Base-by-base conservation (phyloP, 2,329 filamentous ascomycete genomes). In the Pestalotiopsis sp. region DNA sequence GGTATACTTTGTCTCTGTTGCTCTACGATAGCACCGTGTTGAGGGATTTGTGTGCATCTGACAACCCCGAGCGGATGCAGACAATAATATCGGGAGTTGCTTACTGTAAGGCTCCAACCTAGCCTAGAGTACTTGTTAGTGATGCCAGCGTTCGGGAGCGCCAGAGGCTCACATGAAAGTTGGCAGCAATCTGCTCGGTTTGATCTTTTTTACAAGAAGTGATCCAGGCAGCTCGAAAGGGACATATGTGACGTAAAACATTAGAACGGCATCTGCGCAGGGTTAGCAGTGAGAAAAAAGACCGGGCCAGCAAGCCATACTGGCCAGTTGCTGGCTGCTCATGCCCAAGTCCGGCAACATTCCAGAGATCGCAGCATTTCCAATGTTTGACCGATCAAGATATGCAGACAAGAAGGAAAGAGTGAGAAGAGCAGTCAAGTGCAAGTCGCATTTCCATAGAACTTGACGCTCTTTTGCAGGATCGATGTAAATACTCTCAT, bases 201-300 rank as follows among this genome's bases (percentile, higher is more conserved):
- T 27, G 6, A 68, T 64, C 41, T 64, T 68, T 59, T 68, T 68
- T 4, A 68, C 66, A 25, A 68, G 59, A 25, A 68, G 66, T 13
- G 66, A 62, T 9, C 66, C 66, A 38, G 66, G 66, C 20, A 68
- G 31, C 45, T 68, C 66, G n/a, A 68, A 68, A 9, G 66, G 66
- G 41, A 68, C 60, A 20, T 68, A 68, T 20, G 66, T 68, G 20
- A 68, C 66, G 45, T 68, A 68, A 31, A 68, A 68, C 25, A 68
- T 36, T 5, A 68, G 41, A 17, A 68, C 52, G 25, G 58, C 66
- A 57, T 68, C 66, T 68, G 31, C 23, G 23, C n/a, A 41, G 7
- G 45, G 39, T 62, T 39, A 60, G 14, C 17, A 41, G 4, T 25
- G 11, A 41, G n/a, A 12, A 14, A 12, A 4, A 27, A 13, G 20